phyloP scores from a whole-genome alignment of 75 land plant genomes.

The Cunninghamia lanceolata region DNA sequence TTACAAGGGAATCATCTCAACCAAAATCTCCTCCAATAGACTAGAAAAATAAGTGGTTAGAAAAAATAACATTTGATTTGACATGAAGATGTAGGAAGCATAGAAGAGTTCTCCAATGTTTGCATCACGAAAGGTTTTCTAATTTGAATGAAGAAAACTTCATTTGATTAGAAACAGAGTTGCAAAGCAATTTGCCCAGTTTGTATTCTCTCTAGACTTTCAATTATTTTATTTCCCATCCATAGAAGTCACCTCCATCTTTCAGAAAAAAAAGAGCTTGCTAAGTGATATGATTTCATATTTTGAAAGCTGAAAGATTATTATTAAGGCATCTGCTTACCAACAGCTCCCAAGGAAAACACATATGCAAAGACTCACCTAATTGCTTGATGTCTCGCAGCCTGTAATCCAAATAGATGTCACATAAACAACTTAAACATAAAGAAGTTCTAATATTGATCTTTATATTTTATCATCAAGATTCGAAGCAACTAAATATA shows the following conservation, averaged over 20 bases:
- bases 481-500: not conserved
- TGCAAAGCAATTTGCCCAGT: not conserved
- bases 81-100: not conserved
- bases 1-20: not conserved
- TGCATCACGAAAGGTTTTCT: not conserved
- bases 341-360: not conserved
- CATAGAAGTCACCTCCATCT: not conserved
- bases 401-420: constrained; percentile 34
- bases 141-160: not conserved
- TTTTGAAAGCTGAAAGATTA: not conserved
- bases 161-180: not conserved
- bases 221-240: not conserved
- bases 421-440: not conserved
- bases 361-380: constrained; percentile 28
- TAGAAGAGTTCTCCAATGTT: not conserved
- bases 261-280: not conserved
- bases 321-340: not conserved
- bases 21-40: not conserved
- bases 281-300: not conserved
- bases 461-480: not conserved
- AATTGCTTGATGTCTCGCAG: constrained; percentile 86
- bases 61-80: not conserved
- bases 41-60: not conserved
- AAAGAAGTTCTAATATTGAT: not conserved
- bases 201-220: not conserved